These are phyloP conservation scores for Parmales sp. DNA, from an alignment of 108 stramenopile genomes.

Conservation along the genomic window DNA sequence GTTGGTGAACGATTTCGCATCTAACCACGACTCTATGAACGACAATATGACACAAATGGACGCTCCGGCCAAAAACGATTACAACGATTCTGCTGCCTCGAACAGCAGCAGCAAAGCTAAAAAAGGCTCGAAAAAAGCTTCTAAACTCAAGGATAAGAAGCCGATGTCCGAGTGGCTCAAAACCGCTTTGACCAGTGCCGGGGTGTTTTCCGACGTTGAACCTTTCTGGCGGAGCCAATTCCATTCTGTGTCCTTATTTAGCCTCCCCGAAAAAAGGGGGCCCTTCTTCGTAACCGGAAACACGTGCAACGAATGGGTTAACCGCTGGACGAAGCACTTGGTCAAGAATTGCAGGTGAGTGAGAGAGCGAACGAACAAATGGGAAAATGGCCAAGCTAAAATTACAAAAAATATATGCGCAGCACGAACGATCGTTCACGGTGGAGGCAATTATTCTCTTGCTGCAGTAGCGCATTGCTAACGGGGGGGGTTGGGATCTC, in stretches of 20 bases:
- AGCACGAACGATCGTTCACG: constrained; percentile 26
- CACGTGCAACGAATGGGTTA: background rate
- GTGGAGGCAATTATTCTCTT: constrained; percentile 60
- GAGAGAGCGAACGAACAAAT: no score
- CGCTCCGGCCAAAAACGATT: no score
- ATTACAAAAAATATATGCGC: no score
- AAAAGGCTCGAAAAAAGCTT: no score
- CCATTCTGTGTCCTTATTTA: constrained; percentile 18
- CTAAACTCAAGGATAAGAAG: no score
- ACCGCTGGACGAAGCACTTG: background rate
- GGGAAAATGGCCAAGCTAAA: no score
- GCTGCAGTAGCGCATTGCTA: constrained; percentile 62
- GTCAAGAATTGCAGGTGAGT: no score
- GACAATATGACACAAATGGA: no score
- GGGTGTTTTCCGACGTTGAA: constrained; percentile 57
- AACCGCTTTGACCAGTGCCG: constrained; percentile 45
- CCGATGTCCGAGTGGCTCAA: no score
- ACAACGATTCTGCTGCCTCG: no score
- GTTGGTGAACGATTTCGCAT: constrained; percentile 36
- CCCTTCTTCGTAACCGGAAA: background rate
- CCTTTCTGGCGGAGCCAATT: constrained; percentile 69
- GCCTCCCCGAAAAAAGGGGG: background rate
- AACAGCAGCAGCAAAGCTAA: no score
- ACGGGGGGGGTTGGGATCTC: constrained; percentile 41
- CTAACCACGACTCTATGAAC: no score